These are phyloP conservation scores for Pestalotiopsis sp. DNA, from an alignment of 2,329 filamentous ascomycete species.

Conservation along the genomic window DNA sequence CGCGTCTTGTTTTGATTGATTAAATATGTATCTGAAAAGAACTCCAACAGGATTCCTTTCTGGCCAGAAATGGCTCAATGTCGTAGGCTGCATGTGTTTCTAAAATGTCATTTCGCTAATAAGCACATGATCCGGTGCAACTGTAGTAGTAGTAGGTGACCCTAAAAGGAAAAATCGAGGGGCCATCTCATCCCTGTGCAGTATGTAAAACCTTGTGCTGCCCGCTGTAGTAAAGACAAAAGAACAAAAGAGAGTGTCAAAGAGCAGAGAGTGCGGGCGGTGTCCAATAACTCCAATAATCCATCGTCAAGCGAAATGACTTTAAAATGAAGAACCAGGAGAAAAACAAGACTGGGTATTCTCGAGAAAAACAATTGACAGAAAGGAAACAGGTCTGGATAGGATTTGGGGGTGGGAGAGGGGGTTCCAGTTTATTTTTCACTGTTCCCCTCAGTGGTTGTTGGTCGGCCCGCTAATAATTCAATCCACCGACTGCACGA, in stretches of 20 bases:
- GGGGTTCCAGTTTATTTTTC: not conserved
- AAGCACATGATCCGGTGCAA: no score
- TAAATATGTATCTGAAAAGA: not conserved
- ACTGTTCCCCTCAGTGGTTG: no score
- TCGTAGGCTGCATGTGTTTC: not conserved
- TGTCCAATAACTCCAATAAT: not conserved
- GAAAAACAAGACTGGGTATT: not conserved
- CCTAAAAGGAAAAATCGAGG: no score
- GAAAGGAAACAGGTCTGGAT: not conserved
- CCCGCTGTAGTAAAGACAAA: no score
- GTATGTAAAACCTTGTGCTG: no score
- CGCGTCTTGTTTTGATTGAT: not conserved
- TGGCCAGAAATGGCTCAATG: not conserved
- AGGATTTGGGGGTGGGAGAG: not conserved
- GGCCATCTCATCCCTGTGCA: no score
- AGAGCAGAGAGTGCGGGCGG: not conserved
- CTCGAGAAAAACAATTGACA: not conserved
- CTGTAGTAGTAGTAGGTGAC: no score
- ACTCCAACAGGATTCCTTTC: not conserved
- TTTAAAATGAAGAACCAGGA: not conserved
- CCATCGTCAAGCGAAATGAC: not conserved
- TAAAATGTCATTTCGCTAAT: no score
- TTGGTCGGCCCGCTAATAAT: not conserved
- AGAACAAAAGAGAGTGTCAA: not conserved
- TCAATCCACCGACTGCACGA: slow-evolving; percentile 10